These are phyloP conservation scores for Coprinopsis cinerea DNA, from an alignment of 768 basidiomycete genomes.

Conservation along the genomic window DNA sequence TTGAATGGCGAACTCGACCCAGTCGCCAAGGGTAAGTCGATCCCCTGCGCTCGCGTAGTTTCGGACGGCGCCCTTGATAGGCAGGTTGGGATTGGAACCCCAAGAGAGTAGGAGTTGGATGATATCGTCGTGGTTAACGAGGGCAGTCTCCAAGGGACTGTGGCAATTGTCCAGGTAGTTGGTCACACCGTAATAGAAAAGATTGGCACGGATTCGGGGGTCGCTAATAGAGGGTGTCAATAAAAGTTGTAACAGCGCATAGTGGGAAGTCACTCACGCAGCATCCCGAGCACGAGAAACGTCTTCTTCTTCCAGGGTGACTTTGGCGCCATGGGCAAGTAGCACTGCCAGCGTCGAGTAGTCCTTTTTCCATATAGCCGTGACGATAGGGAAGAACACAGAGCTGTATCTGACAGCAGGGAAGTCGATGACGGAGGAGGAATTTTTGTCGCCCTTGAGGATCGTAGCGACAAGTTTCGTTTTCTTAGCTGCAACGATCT, in stretches of 20 bases:
- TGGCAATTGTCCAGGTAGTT: constrained; percentile 23
- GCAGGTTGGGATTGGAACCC: constrained; percentile 30
- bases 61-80: constrained; percentile 20
- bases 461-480: constrained; percentile 35
- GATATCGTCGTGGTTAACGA: constrained; percentile 31
- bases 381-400: constrained; percentile 31
- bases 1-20: constrained; percentile 29
- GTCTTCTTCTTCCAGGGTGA: constrained; percentile 29
- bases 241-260: neutral
- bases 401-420: constrained; percentile 23
- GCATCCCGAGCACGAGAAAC: constrained; percentile 27
- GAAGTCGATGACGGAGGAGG: constrained; percentile 31
- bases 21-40: constrained; percentile 30
- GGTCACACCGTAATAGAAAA: constrained; percentile 19
- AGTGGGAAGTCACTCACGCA: constrained; percentile 20
- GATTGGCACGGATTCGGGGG: constrained; percentile 14
- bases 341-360: constrained; percentile 32
- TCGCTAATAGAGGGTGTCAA: neutral
- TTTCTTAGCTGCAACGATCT: constrained; percentile 28
- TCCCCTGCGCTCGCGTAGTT: constrained; percentile 15
- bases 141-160: constrained; percentile 33
- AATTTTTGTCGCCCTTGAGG: constrained; percentile 36
- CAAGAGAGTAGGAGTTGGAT: constrained; percentile 32
- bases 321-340: constrained; percentile 36
- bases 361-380: constrained; percentile 27